Evolutionary conservation across 345 rosid genomes (phyloP), one percentile per base, ranked within the genome.

Genomic region (Kernera saxatilis): DNA sequence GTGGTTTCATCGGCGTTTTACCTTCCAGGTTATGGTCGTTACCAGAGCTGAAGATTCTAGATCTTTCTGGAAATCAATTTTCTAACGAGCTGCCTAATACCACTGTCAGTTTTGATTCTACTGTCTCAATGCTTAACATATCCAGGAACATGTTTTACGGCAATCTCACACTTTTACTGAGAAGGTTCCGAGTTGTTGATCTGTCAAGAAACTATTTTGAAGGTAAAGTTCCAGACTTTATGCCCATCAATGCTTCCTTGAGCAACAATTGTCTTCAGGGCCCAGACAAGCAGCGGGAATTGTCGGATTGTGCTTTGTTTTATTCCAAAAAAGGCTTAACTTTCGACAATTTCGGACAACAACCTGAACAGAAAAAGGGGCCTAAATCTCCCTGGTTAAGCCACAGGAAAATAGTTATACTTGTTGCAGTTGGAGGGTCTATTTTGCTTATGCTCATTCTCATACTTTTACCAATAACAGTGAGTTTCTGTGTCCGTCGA

Each of bases 131-230:
- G 55, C 77, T 91, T 56, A 85, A 93, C 78, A 53, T 91, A 40
- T 93, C 99, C 3, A 71, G 80, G 70, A 93, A 93, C 81, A 73
- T 75, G 81, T 75, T 93, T 12, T 89, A 87, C 71, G 95, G 97
- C 35, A 60, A 50, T 67, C 80, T 93, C 76, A 71, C 73, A 37
- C 74, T 80, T 50, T 35, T 78, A 29, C 69, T 86, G 32, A 64
- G 71, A 72, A 74, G 80, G 63, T 87, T 85, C 56, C 56, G 65
- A 50, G 74, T 55, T 10, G 56, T 80, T 53, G 97, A 93, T 78
- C 70, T 93, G 63, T 85, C 97, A 4, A 81, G 78, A 44, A 94
- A 94, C 84, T 94, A 89, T 60, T 84, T 94, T 27, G 80, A 89
- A 83, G 99, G 99, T 40, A 61, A 46, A 46, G 82, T 84, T 59